phyloP scores from a whole-genome alignment of 2,329 filamentous ascomycete genomes.

The Ophiosphaerella narmari region DNA sequence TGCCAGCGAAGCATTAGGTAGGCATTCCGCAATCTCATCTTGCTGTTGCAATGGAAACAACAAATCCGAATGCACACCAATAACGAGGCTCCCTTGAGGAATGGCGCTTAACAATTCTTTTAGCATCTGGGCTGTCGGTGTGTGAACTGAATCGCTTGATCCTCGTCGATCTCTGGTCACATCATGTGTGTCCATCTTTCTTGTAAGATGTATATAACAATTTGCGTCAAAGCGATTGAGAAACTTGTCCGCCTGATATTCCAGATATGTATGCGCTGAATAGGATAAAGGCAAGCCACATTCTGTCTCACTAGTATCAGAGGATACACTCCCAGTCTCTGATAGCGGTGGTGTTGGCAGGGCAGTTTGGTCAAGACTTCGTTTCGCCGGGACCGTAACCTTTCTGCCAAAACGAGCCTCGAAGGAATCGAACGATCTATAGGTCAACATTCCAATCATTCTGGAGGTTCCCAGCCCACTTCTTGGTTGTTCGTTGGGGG shows the following conservation, averaged over 20 bases:
- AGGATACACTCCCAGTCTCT: constrained; percentile 4
- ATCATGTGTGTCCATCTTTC: constrained; percentile 49
- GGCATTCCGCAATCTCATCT: constrained; percentile 30
- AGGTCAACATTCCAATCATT: constrained; percentile 49
- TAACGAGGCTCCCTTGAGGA: constrained; percentile 36
- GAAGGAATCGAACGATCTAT: constrained; percentile 44
- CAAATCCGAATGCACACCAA: constrained; percentile 44
- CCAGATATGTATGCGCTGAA: constrained; percentile 45
- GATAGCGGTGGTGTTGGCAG: constrained; percentile 13
- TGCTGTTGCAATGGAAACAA: constrained; percentile 44
- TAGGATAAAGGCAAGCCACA: constrained; percentile 48
- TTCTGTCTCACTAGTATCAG: background rate
- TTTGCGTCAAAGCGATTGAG: constrained; percentile 47
- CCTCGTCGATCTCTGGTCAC: constrained; percentile 24
- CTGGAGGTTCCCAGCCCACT: constrained; percentile 43
- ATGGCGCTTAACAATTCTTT: constrained; percentile 23
- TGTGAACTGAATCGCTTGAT: background rate
- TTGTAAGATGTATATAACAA: constrained; percentile 46
- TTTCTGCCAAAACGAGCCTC: constrained; percentile 42
- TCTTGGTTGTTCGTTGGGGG: constrained; percentile 38
- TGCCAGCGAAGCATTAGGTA: constrained; percentile 35
- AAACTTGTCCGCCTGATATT: constrained; percentile 49
- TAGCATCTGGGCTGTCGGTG: constrained; percentile 21
- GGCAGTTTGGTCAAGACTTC: background rate
- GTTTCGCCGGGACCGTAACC: background rate